Base-by-base conservation (phyloP, 305 asterid species). In the Vinca major region DNA sequence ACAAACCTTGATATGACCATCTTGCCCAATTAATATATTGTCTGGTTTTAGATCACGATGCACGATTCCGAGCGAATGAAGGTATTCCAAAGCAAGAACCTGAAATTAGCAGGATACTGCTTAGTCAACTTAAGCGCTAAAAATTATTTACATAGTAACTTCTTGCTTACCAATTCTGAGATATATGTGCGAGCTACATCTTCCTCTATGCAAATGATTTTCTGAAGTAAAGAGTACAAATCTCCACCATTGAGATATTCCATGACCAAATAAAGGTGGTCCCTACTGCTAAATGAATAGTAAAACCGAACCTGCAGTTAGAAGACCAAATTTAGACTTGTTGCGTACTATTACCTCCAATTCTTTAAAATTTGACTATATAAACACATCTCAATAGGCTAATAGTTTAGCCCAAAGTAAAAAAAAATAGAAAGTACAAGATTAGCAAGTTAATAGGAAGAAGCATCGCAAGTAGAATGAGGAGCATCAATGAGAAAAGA, bases 41-140 rank as follows among this genome's bases (percentile, higher is more conserved):
- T 92, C 98, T 67, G 98, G 98, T 81, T 92, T 92, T 80, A 92
- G 81, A 87, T 92, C 98, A 75, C 98, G 97, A 73, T 92, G 98
- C 66, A 92, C 90, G 36, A 92, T 88, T 73, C 96, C 95, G 71
- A 86, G 89, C 72, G 97, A 88, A 81, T 92, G 98, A 77, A 92
- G 91, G 84, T 92, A 92, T 71, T 92, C 97, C 89, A 90, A 72
- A 54, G 97, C 98, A 83, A 92, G 98, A 69, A 92, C 98, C 98
- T 92, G 80, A 66, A 74, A 68, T 69, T 58, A 71, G 62, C 69
- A 49, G 74, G 43, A 67, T 62, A 71, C 66, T 53, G 48, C 51
- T 80, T 62, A 75, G 63, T 49, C 77, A 72, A 73, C 71, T 68
- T 36, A 55, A 43, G 64, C 11, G 53, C 33, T 26, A 64, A 70